Evolutionary conservation across 805 yeast species (phyloP).

Genomic region (Wickerhamiella qilinensis): DNA sequence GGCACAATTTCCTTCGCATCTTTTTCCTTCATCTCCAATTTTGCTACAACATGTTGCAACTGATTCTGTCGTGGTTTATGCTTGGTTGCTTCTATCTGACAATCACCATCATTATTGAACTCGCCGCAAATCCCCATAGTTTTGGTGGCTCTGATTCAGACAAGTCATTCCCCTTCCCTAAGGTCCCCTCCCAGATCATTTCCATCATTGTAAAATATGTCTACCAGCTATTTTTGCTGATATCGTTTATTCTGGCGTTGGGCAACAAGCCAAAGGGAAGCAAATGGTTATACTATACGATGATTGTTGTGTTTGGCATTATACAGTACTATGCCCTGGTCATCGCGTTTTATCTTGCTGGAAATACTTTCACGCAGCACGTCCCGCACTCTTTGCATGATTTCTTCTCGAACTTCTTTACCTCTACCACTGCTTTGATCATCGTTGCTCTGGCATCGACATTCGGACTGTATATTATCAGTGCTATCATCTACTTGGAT

Average conservation of each 20-base stretch:
- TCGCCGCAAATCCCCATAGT: slow-evolving; percentile 25
- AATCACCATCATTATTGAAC: slow-evolving; percentile 39
- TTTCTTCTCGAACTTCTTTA: slow-evolving; percentile 22
- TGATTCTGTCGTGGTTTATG: slow-evolving; percentile 47
- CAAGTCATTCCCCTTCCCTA: slow-evolving; percentile 23
- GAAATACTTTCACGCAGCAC: slow-evolving; percentile 10
- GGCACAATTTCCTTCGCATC: slow-evolving; percentile 36
- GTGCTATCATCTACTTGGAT: slow-evolving; percentile 42
- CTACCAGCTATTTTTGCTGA: slow-evolving; percentile 37
- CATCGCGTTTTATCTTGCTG: slow-evolving; percentile 43
- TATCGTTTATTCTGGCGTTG: slow-evolving; percentile 45
- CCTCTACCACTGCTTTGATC: slow-evolving; percentile 35
- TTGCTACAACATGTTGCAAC: slow-evolving; percentile 36
- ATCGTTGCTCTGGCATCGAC: slow-evolving; percentile 46
- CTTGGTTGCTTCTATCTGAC: slow-evolving; percentile 48
- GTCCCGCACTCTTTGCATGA: slow-evolving; percentile 11
- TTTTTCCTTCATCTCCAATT: slow-evolving; percentile 38
- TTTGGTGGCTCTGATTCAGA: slow-evolving; percentile 30
- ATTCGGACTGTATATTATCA: slow-evolving; percentile 42
- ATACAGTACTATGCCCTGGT: slow-evolving; percentile 43
- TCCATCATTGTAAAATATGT: slow-evolving; percentile 39
- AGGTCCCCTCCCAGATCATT: slow-evolving; percentile 24
- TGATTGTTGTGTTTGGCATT: slow-evolving; percentile 40
- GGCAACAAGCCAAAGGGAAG: slow-evolving; percentile 54
- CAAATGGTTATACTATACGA: slow-evolving; percentile 34